A percentile compares a stretch with the other conserved stretches of the same genome.
Conservation (phyloP, 2,329 filamentous ascomycete genomes). For the Hypomyces rosellus region DNA sequence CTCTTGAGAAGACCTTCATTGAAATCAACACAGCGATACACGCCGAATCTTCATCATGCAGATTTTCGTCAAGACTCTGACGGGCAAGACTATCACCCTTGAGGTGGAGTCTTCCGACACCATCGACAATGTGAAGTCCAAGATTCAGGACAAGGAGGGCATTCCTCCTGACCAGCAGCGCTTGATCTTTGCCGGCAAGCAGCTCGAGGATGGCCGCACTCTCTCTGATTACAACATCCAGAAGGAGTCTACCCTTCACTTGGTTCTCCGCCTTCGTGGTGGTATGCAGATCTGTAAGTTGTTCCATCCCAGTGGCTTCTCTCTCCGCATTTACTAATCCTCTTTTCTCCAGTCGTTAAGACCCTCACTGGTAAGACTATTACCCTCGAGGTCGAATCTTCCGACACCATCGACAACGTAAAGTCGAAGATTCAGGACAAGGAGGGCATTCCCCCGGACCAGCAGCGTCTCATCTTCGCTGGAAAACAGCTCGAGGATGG, state of each 20-base stretch:
- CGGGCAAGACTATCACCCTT: slow-evolving; percentile 53
- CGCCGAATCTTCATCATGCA: slow-evolving; percentile 4
- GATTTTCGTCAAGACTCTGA: slow-evolving; percentile 88
- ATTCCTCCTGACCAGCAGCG: slow-evolving; percentile 96
- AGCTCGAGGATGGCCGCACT: slow-evolving; percentile 79
- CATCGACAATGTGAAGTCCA: slow-evolving; percentile 95
- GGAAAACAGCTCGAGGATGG: slow-evolving; percentile 97
- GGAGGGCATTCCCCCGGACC: slow-evolving; percentile 93
- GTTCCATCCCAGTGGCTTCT: too few species aligned
- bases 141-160: slow-evolving; percentile 98
- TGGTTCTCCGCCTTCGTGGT: slow-evolving; percentile 65
- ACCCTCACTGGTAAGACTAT: slow-evolving; percentile 90
- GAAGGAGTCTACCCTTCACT: slow-evolving; percentile 63
- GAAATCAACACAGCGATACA: slow-evolving; percentile 19
- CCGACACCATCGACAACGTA: slow-evolving; percentile 86
- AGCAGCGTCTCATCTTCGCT: slow-evolving; percentile 93
- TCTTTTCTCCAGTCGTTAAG: slow-evolving; percentile 52
- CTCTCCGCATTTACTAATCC: background rate
- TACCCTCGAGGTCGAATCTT: slow-evolving; percentile 82
- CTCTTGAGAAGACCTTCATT: slow-evolving; percentile 7
- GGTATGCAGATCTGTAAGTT: slow-evolving; percentile 60
- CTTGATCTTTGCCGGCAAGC: slow-evolving; percentile 93
- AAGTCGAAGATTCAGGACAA: slow-evolving; percentile 99
- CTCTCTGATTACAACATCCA: slow-evolving; percentile 52
- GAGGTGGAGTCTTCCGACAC: slow-evolving; percentile 87